Base-by-base conservation (phyloP, 805 yeast species). In the Nakazawaea molendinolei region DNA sequence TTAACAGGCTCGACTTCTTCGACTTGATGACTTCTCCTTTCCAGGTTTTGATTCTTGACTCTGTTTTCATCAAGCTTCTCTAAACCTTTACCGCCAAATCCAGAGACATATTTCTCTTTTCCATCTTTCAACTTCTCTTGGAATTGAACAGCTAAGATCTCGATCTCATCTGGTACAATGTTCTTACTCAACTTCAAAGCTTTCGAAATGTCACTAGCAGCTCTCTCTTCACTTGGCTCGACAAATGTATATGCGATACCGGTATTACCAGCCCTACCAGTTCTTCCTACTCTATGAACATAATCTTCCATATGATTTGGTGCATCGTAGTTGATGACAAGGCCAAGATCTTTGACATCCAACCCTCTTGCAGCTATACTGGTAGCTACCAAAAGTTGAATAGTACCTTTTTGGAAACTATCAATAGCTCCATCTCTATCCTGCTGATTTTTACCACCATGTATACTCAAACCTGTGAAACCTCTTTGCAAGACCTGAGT, bases 331-430 rank as follows among this genome's bases (percentile, higher is more conserved):
- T 92, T 84, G 5, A 92, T 64, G 2, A 92, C 97, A 29, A 89
- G 55, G 39, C 77, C 77, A 18, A 90, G 69, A 16, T 79, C 81
- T 35, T 86, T 83, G n/a, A 92, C 96, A 58, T 92, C 97, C 17
- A 92, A 62, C 0, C 98, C 98, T 43, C 98, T 68, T 0, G 98
- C 95, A 3, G 97, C 86, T 18, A 92, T 83, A 2, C 95, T 92
- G 0, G 98, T 92, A 6, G 97, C 95, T 19, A 92, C 74, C 33
- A 92, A 61, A 1, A 87, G 74, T 38, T 76, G 72, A 3, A 76
- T 60, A 0, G 67, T 65, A 10, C 86, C 81, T 5, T 55, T 62
- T 39, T 73, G 70, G 56, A 90, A 92, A 34, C 76, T 85, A 10
- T 69, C 63, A 26, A 92, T 71, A 2, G 89, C 86, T 16, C 71